Conservation (phyloP, 1,284 basidiomycete species). For the Malassezia equina region DNA sequence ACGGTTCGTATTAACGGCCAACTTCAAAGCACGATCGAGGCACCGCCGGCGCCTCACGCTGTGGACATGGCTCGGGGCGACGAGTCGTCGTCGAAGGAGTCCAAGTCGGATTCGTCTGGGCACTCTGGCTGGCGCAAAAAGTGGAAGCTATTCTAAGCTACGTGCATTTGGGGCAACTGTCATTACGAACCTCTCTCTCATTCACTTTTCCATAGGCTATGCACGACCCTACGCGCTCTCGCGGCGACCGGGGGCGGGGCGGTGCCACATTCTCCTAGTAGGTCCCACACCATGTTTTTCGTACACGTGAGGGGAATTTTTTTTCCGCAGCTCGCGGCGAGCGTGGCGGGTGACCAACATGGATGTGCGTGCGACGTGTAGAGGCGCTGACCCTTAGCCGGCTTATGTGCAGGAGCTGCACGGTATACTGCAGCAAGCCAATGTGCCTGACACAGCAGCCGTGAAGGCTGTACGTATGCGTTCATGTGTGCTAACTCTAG, state of each 20-base stretch:
- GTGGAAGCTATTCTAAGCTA: conserved; percentile 12
- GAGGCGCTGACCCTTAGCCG: conserved; percentile 1
- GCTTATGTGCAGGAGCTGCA: conserved; percentile 39
- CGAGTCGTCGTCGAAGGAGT: conserved; percentile 3
- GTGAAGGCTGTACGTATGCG: conserved; percentile 33
- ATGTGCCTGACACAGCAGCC: conserved; percentile 42
- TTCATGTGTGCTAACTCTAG: conserved; percentile 51
- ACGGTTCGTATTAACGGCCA: conserved; percentile 35
- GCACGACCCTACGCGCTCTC: neutral
- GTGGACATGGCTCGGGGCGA: conserved; percentile 3
- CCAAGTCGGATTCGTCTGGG: neutral
- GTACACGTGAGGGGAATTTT: conserved; percentile 6
- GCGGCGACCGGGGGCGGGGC: neutral
- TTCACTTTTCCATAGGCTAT: neutral
- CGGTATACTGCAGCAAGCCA: conserved; percentile 41
- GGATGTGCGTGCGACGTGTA: conserved; percentile 5
- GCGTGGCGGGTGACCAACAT: neutral
- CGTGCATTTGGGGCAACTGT: neutral
- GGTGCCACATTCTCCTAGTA: neutral
- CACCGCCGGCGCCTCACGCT: neutral
- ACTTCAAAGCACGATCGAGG: conserved; percentile 18
- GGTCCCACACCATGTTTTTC: neutral
- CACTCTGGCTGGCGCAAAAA: conserved; percentile 9
- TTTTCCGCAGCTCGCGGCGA: neutral
- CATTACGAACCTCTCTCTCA: neutral